These are phyloP conservation scores for Calvatia gigantea DNA, from an alignment of 768 basidiomycete species.

Conservation along the genomic window DNA sequence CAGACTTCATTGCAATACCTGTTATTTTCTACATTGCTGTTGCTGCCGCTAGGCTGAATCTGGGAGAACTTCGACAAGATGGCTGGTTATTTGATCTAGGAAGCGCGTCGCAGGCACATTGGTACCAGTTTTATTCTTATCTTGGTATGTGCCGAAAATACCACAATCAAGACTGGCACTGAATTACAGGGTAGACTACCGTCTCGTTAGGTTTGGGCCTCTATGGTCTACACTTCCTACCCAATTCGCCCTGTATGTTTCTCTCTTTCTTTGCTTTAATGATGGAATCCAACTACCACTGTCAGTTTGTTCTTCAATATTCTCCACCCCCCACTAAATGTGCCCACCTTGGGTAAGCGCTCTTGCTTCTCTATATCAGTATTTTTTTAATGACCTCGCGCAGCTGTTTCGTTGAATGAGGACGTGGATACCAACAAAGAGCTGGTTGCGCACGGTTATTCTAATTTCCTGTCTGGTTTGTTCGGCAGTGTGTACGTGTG, in stretches of 20 bases:
- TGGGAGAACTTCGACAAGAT: slow-evolving; percentile 50
- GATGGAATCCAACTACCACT: not conserved
- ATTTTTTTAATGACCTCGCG: not conserved
- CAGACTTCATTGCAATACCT: slow-evolving; percentile 82
- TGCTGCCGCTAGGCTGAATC: slow-evolving; percentile 54
- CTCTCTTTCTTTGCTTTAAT: not conserved
- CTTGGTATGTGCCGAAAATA: slow-evolving; percentile 50
- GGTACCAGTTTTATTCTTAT: slow-evolving; percentile 87
- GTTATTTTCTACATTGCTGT: slow-evolving; percentile 81
- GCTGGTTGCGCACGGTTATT: slow-evolving; percentile 88
- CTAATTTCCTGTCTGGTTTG: slow-evolving; percentile 79
- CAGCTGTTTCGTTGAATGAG: slow-evolving; percentile 83
- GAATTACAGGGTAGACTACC: slow-evolving; percentile 45
- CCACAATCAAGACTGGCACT: not conserved
- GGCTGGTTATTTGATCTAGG: slow-evolving; percentile 90
- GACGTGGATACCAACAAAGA: slow-evolving; percentile 92
- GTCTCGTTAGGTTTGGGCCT: slow-evolving; percentile 54
- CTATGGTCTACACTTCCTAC: slow-evolving; percentile 88
- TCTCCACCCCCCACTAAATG: slow-evolving; percentile 81
- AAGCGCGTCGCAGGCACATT: slow-evolving; percentile 36
- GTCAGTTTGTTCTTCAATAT: slow-evolving; percentile 78
- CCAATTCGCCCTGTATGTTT: slow-evolving; percentile 81
- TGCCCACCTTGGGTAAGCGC: slow-evolving; percentile 76
- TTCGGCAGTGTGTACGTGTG: slow-evolving; percentile 66
- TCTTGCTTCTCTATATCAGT: not conserved